Percentiles rank a stretch among this genome's conserved stretches.
Evolutionary conservation across 495 filamentous ascomycete genomes (phyloP).

Genomic region (Saxophila tyrrhenica): DNA sequence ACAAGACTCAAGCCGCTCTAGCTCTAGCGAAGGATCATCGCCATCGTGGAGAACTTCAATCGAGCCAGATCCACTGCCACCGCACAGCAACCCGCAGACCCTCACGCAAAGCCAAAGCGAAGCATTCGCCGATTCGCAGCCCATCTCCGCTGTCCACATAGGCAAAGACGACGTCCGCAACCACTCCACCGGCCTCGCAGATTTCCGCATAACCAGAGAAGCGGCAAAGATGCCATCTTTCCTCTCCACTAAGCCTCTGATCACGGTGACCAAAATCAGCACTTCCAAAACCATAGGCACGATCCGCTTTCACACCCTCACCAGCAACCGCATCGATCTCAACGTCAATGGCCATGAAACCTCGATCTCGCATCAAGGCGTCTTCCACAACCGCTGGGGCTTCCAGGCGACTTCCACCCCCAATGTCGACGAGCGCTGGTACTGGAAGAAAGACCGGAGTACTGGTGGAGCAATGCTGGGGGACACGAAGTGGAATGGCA

Average conservation of each 20-base stretch:
- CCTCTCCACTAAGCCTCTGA: neutral
- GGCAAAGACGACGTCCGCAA: neutral
- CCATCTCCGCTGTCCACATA: neutral
- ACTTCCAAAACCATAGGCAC: neutral
- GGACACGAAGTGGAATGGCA: neutral
- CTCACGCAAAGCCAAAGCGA: neutral
- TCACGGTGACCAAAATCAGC: neutral
- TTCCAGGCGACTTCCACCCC: neutral
- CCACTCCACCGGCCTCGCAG: neutral
- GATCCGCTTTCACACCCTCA: neutral
- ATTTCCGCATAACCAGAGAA: neutral
- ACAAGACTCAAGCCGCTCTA: neutral
- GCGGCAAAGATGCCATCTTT: neutral
- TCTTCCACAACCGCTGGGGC: neutral
- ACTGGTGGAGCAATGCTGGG: neutral
- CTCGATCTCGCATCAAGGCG: neutral
- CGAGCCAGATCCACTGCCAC: neutral
- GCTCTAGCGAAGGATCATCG: neutral
- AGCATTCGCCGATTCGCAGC: neutral
- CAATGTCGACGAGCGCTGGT: neutral
- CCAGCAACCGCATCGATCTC: neutral
- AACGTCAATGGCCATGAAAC: neutral
- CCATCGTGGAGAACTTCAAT: neutral
- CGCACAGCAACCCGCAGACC: neutral
- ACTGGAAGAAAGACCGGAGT: neutral